Evolutionary conservation across 306 rosid species (phyloP).

Genomic region (Prosopis cineraria): DNA sequence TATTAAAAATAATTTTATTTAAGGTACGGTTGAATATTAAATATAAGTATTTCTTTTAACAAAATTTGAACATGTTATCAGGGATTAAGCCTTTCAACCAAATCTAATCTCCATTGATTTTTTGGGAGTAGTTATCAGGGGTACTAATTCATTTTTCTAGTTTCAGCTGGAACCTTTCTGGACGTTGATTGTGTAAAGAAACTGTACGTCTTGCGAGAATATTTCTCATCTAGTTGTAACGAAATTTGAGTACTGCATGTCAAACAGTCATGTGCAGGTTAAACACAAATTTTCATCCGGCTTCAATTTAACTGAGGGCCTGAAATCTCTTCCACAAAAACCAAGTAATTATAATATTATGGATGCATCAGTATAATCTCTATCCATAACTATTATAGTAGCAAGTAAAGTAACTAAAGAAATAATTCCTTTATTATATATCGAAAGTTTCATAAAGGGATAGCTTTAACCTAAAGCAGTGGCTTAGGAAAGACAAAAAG

Average conservation of each 20-base stretch:
- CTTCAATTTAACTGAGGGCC: neutral
- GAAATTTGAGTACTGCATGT: neutral
- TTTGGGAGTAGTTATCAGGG: too few relatives aligned
- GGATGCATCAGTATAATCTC: neutral
- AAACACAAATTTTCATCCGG: neutral
- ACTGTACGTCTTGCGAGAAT: neutral
- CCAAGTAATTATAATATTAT: neutral
- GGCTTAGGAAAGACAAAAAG: slow-evolving; percentile 4
- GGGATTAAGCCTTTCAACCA: too few relatives aligned
- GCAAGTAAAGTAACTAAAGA: slow-evolving; percentile 9
- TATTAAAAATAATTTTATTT: too few relatives aligned
- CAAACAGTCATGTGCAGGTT: neutral
- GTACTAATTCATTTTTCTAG: neutral
- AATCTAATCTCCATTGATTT: too few relatives aligned
- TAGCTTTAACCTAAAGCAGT: neutral
- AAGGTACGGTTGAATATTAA: too few relatives aligned
- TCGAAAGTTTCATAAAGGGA: neutral
- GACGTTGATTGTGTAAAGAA: neutral
- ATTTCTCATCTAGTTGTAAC: neutral
- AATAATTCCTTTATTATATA: neutral
- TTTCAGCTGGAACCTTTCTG: neutral
- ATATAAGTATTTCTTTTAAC: too few relatives aligned
- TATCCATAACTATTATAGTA: neutral
- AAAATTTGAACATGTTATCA: too few relatives aligned
- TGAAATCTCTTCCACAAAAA: neutral